A percentile compares a stretch with the other conserved stretches of the same genome.
Evolutionary conservation across 176 grass and related monocot genomes (phyloP).

Genomic region (Oryza meyeriana): DNA sequence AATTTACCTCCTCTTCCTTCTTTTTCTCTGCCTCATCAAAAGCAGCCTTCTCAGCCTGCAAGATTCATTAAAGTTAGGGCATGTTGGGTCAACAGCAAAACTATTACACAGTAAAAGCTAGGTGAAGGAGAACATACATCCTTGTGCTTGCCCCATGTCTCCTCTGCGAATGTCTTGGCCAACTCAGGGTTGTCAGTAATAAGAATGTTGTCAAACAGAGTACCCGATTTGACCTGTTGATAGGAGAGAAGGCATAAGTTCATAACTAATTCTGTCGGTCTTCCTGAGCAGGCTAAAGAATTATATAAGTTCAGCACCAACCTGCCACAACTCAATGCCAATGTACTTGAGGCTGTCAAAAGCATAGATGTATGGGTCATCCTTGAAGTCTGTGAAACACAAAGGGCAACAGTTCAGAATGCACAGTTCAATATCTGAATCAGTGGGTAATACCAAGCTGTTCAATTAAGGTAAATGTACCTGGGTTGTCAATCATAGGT

Average conservation of each 20-base stretch:
- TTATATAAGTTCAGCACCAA: background rate
- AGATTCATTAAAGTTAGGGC: background rate
- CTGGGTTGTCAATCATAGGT: conserved; percentile 90
- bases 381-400: conserved; percentile 78
- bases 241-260: background rate
- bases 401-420: background rate
- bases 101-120: background rate
- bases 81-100: background rate
- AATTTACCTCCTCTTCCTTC: conserved; percentile 75
- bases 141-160: conserved; percentile 83
- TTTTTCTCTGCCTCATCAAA: conserved; percentile 94
- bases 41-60: conserved; percentile 87
- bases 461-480: conserved; percentile 35
- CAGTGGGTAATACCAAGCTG: background rate
- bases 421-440: background rate
- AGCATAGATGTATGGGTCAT: conserved; percentile 78
- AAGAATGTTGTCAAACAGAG: conserved; percentile 88
- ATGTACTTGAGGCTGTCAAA: conserved; percentile 81
- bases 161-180: conserved; percentile 75
- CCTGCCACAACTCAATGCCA: conserved; percentile 98
- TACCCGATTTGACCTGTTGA: conserved; percentile 84
- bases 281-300: background rate
- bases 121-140: conserved; percentile 41
- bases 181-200: conserved; percentile 73
- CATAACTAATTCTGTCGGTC: background rate